Conservation (phyloP, 805 yeast genomes). For the Kuraishia piskuri region DNA sequence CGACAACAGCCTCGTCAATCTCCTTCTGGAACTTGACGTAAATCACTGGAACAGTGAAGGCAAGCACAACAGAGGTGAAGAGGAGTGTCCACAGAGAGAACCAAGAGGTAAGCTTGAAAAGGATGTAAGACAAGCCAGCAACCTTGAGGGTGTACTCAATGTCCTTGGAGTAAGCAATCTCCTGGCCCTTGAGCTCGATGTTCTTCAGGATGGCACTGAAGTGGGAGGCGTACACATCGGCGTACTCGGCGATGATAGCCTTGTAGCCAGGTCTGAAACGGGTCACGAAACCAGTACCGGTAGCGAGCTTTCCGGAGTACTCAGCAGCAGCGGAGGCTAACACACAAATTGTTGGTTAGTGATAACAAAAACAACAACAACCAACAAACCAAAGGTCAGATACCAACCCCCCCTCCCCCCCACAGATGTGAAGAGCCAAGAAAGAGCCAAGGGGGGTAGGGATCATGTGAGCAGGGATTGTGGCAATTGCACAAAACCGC, state of each 20-base stretch:
- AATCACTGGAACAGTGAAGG: constrained; percentile 69
- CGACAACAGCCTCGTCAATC: constrained; percentile 57
- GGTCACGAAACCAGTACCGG: constrained; percentile 77
- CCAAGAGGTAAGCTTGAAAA: constrained; percentile 67
- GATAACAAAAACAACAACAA: too few relatives aligned
- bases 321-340: constrained; percentile 63
- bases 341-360: constrained; percentile 9
- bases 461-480: not conserved
- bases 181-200: constrained; percentile 45
- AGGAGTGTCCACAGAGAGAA: constrained; percentile 64
- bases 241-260: constrained; percentile 19
- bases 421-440: not conserved
- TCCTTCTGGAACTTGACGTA: constrained; percentile 70
- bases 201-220: constrained; percentile 31
- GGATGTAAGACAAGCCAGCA: constrained; percentile 54
- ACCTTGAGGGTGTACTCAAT: constrained; percentile 67
- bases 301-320: constrained; percentile 59
- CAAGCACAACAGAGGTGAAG: constrained; percentile 44
- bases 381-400: too few relatives aligned
- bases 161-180: constrained; percentile 58
- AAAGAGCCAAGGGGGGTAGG: not conserved
- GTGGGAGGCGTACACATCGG: constrained; percentile 23
- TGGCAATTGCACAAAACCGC: not conserved
- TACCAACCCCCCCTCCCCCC: too few relatives aligned
- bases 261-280: constrained; percentile 57